Evolutionary conservation across 2,329 filamentous ascomycete genomes (phyloP), one percentile per base, ranked within the genome.

Genomic region (Xylaria sp.): DNA sequence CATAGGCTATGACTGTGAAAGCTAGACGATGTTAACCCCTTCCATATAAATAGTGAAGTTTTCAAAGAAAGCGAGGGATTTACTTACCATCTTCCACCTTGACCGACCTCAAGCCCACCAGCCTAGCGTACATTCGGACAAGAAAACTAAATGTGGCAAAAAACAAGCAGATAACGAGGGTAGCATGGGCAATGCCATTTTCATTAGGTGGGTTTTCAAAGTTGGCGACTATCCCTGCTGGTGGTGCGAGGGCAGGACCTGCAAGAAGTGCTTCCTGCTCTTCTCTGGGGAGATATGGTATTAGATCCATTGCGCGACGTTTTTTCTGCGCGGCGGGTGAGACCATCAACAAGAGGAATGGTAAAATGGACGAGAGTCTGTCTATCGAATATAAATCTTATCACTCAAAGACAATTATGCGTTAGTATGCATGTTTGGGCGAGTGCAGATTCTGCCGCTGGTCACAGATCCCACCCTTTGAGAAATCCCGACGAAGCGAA

Each of bases 261-360:
- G 62, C 67, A 41, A 69, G 63, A 62, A 69, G 57, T 33, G 18
- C 13, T 13, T 71, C 31, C 43, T 71, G 67, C 60, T 67, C 43
- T 46, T 64, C 69, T 54, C 69, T 69, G 8, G 69, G 69, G 13
- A 71, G 64, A 46, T 69, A 71, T 48, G 69, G 69, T 54, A 71
- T 64, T 31, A 59, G 18, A 33, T 71, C 69, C 69, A 71, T 71
- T 51, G 60, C 25, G 63, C 7, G 20, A 33, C 36, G n/a, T 62
- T 49, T 13, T 20, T 48, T 56, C 9, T 12, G 28, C 43, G 13
- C 3, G 31, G 39, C 36, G 4, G 15, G 36, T 13, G 33, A 13
- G 36, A 23, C 33, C 48, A 10, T 43, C 8, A 36, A 63, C 46
- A 31, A 58, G 18, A 39, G 12, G 23, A 43, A 52, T 13, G 39